Conservation (phyloP, 192 early-diverging fungal species). For the Coemansia sp. region DNA sequence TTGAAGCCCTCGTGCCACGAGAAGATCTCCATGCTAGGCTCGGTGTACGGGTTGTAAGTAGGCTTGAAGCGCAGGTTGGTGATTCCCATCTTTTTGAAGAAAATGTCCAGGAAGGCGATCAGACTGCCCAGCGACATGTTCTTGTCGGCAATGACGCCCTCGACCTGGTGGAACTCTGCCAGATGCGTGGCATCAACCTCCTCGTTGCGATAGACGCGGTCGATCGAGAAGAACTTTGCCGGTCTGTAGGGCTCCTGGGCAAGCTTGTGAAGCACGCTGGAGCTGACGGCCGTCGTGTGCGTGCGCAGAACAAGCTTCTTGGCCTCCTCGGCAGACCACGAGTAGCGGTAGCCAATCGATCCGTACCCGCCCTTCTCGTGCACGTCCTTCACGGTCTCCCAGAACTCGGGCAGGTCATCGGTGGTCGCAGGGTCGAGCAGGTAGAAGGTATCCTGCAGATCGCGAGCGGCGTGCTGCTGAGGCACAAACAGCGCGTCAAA, state of each 20-base stretch:
- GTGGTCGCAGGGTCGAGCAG: slow-evolving; percentile 60
- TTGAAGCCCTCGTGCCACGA: slow-evolving; percentile 87
- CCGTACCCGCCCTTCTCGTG: slow-evolving; percentile 94
- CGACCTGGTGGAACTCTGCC: slow-evolving; percentile 99
- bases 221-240: slow-evolving; percentile 99
- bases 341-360: slow-evolving; percentile 90
- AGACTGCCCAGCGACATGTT: slow-evolving; percentile 93
- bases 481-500: slow-evolving; percentile 99
- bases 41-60: slow-evolving; percentile 99
- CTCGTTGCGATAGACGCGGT: slow-evolving; percentile 98
- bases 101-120: slow-evolving; percentile 93
- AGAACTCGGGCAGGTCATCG: slow-evolving; percentile 81
- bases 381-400: slow-evolving; percentile 86
- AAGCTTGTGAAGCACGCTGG: slow-evolving; percentile 89
- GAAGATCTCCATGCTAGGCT: slow-evolving; percentile 99
- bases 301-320: slow-evolving; percentile 91
- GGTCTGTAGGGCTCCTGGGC: slow-evolving; percentile 86
- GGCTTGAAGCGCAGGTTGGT: slow-evolving; percentile 97
- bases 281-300: slow-evolving; percentile 93
- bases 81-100: slow-evolving; percentile 97
- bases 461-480: slow-evolving; percentile 93
- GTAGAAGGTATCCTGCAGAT: slow-evolving; percentile 84
- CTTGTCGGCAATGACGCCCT: slow-evolving; percentile 96
- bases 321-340: slow-evolving; percentile 91
- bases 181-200: slow-evolving; percentile 96